Evolutionary conservation across 352 stramenopile genomes (phyloP).

Genomic region (Pythium plurisporium): DNA sequence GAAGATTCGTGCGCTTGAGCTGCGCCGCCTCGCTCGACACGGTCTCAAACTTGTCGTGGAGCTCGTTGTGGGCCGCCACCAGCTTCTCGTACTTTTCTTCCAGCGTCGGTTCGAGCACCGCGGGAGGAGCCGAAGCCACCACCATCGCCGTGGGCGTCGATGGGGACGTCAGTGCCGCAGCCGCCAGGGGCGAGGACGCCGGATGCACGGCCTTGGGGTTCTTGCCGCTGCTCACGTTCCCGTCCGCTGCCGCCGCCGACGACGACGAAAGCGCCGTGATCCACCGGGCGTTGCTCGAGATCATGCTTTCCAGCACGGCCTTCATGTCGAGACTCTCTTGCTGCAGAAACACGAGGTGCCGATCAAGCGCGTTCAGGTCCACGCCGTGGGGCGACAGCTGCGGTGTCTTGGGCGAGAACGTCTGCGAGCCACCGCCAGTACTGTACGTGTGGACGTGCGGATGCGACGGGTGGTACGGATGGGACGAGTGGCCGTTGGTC

Average conservation of each 20-base stretch:
- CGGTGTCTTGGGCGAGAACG: constrained; percentile 10
- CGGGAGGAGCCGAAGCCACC: not conserved
- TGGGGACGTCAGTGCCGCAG: constrained; percentile 4
- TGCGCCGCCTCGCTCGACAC: constrained; percentile 40
- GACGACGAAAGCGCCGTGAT: constrained; percentile 44
- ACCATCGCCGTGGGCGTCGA: not conserved
- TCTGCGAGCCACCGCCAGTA: not conserved
- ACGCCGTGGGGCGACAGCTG: constrained; percentile 24
- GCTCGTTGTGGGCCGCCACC: constrained; percentile 41
- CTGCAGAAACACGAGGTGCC: constrained; percentile 63
- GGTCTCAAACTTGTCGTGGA: constrained; percentile 53
- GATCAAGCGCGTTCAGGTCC: constrained; percentile 54
- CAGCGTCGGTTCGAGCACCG: constrained; percentile 17
- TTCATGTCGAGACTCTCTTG: constrained; percentile 71
- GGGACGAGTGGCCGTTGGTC: not conserved
- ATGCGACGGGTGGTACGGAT: no score
- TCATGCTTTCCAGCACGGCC: constrained; percentile 56
- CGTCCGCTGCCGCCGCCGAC: not conserved
- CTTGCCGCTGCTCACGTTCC: constrained; percentile 21
- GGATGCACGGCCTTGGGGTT: constrained; percentile 19
- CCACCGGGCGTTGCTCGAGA: constrained; percentile 69
- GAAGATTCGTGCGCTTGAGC: constrained; percentile 53
- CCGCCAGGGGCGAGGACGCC: constrained; percentile 11
- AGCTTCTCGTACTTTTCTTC: constrained; percentile 51
- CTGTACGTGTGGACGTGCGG: no score